Conservation (phyloP, 2,329 filamentous ascomycete species). For the Aspergillus sp. region DNA sequence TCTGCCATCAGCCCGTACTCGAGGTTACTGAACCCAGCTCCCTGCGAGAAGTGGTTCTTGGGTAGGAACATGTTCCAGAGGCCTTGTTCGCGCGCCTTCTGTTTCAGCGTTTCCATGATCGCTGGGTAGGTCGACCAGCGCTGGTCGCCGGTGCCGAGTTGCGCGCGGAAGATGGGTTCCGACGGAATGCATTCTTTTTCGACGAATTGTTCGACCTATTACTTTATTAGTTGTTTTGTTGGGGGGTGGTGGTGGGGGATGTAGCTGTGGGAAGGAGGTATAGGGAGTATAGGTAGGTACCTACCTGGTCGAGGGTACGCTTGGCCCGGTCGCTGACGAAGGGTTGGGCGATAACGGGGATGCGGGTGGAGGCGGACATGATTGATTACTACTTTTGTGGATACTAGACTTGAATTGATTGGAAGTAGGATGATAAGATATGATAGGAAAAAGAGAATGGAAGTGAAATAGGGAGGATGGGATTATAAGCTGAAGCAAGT, state of each 20-base stretch:
- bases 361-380: constrained; percentile 55
- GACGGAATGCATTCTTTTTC: constrained; percentile 91
- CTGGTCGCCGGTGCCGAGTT: constrained; percentile 72
- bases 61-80: constrained; percentile 99
- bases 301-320: constrained; percentile 74
- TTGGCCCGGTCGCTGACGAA: constrained; percentile 82
- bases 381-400: constrained; percentile 14
- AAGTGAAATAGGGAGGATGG: not conserved
- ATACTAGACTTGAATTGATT: not conserved
- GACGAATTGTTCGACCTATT: constrained; percentile 86
- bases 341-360: constrained; percentile 60
- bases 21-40: constrained; percentile 89
- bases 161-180: constrained; percentile 76
- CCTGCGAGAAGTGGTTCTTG: constrained; percentile 92
- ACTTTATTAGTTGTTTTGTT: constrained; percentile 3
- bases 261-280: not conserved
- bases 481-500: constrained; percentile 1
- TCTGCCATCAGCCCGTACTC: constrained; percentile 99
- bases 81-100: constrained; percentile 76
- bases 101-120: constrained; percentile 87
- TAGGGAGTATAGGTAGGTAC: not conserved
- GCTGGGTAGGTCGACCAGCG: constrained; percentile 80
- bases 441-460: not conserved
- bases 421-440: not conserved
- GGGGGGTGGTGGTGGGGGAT: constrained; percentile 8